Evolutionary conservation across 208 protist species (phyloP).

Genomic region (Polymyxa betae): DNA sequence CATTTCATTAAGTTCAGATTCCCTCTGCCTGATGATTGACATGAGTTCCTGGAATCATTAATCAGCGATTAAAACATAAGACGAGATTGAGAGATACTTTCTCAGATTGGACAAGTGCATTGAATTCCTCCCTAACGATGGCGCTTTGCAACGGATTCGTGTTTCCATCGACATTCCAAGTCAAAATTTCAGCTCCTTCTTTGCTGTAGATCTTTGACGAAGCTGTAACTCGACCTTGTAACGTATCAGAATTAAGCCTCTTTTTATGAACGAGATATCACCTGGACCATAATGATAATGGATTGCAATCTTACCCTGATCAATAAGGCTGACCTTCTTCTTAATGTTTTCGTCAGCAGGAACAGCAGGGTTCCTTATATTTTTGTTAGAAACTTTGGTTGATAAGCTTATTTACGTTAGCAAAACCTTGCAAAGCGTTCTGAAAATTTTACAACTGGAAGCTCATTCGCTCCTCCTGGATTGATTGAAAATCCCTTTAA

Average conservation of each 20-base stretch:
- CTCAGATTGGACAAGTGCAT: conserved; percentile 9
- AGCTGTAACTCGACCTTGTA: conserved; percentile 32
- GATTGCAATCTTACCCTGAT: conserved; percentile 40
- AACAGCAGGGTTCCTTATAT: conserved; percentile 9
- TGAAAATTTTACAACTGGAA: conserved; percentile 50
- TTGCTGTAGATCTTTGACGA: conserved; percentile 51
- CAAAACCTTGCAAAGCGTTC: conserved; percentile 50
- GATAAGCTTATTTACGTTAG: neutral
- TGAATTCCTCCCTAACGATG: conserved; percentile 14
- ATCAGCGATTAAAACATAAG: neutral
- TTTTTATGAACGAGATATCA: neutral
- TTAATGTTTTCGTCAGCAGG: conserved; percentile 45
- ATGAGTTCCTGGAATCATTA: neutral
- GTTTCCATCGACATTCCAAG: neutral
- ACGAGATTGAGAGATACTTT: neutral
- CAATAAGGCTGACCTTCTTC: conserved; percentile 48
- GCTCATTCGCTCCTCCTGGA: conserved; percentile 32
- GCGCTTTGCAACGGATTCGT: neutral
- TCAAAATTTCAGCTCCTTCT: neutral
- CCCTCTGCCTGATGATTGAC: neutral
- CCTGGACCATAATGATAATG: neutral
- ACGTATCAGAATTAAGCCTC: neutral
- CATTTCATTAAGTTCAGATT: conserved; percentile 42
- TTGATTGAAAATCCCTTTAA: neutral
- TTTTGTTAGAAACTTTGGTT: neutral